A percentile compares a stretch with the other conserved stretches of the same genome.
phyloP scores from a whole-genome alignment of 2,329 filamentous ascomycete species.

The Ophiostoma himal-ulmi region DNA sequence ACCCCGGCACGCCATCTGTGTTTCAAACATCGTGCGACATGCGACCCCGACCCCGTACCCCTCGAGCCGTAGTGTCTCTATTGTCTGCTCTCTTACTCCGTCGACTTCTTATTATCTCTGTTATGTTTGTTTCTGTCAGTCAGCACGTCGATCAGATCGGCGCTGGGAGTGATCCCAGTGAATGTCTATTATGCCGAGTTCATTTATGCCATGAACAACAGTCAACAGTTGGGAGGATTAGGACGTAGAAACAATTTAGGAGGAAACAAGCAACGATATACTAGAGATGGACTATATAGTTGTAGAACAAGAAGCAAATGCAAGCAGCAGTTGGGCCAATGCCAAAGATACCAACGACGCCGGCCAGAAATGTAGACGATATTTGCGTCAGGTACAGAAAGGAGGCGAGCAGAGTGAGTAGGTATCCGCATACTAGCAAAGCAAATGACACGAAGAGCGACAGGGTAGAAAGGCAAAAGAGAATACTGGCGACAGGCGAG shows the following conservation, averaged over 20 bases:
- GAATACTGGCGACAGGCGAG: background rate
- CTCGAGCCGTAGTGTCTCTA: background rate
- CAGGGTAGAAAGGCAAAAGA: background rate
- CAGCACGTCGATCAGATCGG: background rate
- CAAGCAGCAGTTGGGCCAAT: background rate
- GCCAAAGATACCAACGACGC: no score
- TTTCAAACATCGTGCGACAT: slow-evolving; percentile 13
- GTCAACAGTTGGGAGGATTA: background rate
- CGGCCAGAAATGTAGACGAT: background rate
- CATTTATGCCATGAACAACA: background rate
- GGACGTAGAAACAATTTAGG: background rate
- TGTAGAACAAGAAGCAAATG: background rate
- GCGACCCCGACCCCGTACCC: background rate
- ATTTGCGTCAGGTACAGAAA: background rate
- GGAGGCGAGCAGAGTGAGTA: background rate
- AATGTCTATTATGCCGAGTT: background rate
- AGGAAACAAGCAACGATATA: background rate
- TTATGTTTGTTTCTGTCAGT: background rate
- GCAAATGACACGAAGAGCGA: background rate
- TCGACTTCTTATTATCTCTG: background rate
- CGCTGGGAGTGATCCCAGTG: background rate
- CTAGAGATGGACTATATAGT: background rate
- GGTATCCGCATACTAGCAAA: background rate
- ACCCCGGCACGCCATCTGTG: background rate
- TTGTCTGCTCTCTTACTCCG: background rate